Evolutionary conservation across 768 basidiomycete genomes (phyloP).

Genomic region (Serendipita indica): DNA sequence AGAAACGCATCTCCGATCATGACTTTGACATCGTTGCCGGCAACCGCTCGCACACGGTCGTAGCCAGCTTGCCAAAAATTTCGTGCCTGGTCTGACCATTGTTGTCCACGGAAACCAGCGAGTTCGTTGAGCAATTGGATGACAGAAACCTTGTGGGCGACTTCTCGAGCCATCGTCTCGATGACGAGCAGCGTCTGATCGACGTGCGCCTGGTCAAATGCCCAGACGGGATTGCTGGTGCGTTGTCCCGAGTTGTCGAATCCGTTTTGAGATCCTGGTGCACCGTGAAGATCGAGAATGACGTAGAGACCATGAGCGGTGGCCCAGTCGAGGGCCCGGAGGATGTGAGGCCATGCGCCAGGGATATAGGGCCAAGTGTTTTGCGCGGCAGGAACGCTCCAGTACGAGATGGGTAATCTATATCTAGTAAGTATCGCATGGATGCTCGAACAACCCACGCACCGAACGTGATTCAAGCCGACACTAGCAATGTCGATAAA

Average conservation of each 20-base stretch:
- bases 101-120: conserved; percentile 34
- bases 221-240: conserved; percentile 43
- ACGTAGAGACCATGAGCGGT: conserved; percentile 44
- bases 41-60: conserved; percentile 36
- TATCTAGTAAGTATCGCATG: not conserved
- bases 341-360: conserved; percentile 55
- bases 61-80: conserved; percentile 51
- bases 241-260: conserved; percentile 66
- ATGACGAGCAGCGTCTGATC: conserved; percentile 46
- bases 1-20: conserved; percentile 65
- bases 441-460: conserved; percentile 12
- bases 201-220: conserved; percentile 28
- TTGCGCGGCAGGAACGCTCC: conserved; percentile 57
- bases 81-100: conserved; percentile 31
- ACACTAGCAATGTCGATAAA: conserved; percentile 49
- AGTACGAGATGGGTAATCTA: conserved; percentile 60
- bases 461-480: conserved; percentile 61
- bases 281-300: conserved; percentile 62
- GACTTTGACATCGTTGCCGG: conserved; percentile 34
- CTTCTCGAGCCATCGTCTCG: conserved; percentile 35
- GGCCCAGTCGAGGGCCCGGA: conserved; percentile 51
- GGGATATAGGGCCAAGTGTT: conserved; percentile 42
- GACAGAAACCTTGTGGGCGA: conserved; percentile 44
- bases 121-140: conserved; percentile 61
- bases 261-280: conserved; percentile 32